These are phyloP conservation scores for Aspergillus pseudoterreus DNA, from an alignment of 2,329 filamentous ascomycete species.

Conservation along the genomic window DNA sequence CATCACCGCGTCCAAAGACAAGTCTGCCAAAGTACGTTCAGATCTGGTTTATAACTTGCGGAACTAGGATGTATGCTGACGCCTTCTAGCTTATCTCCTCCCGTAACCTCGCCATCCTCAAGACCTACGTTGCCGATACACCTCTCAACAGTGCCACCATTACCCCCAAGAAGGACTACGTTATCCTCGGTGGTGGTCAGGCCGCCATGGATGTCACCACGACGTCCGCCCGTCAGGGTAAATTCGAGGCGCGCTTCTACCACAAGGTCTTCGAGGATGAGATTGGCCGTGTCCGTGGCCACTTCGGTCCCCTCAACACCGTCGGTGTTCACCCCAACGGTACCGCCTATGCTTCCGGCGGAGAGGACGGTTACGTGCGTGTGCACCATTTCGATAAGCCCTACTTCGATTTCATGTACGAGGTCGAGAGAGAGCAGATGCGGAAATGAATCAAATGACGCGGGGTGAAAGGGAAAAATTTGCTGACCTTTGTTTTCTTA, in stretches of 20 bases:
- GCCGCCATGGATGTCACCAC: conserved; percentile 98
- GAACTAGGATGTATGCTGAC: conserved; percentile 14
- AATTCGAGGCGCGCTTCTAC: conserved; percentile 99
- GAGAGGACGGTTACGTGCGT: conserved; percentile 97
- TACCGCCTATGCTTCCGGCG: conserved; percentile 88
- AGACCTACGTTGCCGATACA: conserved; percentile 88
- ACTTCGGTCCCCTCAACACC: conserved; percentile 96
- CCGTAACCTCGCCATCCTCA: conserved; percentile 83
- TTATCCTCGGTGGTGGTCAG: conserved; percentile 96
- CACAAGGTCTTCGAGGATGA: conserved; percentile 99
- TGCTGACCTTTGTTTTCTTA: conserved; percentile 11
- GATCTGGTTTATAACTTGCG: not conserved
- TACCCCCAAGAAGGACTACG: conserved; percentile 93
- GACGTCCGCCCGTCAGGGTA: conserved; percentile 88
- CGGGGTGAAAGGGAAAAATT: conserved; percentile 6
- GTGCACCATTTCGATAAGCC: conserved; percentile 98
- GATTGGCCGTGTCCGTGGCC: conserved; percentile 91
- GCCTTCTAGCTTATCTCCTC: conserved; percentile 67
- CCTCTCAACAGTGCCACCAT: conserved; percentile 94
- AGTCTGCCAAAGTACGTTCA: conserved; percentile 74
- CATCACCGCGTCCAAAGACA: conserved; percentile 97
- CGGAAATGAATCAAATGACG: conserved; percentile 35
- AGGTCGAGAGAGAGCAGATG: conserved; percentile 83
- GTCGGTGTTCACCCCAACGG: conserved; percentile 90
- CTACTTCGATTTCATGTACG: conserved; percentile 98